phyloP scores from a whole-genome alignment of 345 rosid genomes.

The Eucalyptus microcorys region DNA sequence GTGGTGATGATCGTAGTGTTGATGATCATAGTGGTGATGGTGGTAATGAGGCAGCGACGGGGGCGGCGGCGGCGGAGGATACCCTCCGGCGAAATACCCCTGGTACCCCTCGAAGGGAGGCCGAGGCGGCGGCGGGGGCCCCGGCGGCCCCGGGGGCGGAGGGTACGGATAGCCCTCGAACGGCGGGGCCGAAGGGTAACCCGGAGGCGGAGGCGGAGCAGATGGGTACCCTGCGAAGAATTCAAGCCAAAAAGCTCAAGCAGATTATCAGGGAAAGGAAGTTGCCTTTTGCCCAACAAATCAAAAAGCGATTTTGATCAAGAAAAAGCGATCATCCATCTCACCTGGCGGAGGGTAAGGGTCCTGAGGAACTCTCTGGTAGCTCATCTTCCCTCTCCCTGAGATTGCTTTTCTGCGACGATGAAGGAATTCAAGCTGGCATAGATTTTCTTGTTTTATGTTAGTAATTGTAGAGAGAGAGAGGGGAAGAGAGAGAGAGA shows the following conservation, averaged over 20 bases:
- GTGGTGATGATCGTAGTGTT: conserved; percentile 34
- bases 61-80: conserved; percentile 34
- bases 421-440: not conserved
- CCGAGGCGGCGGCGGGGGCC: conserved; percentile 27
- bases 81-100: conserved; percentile 62
- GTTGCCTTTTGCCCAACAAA: not conserved
- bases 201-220: conserved; percentile 41
- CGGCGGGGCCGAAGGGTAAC: conserved; percentile 33
- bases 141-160: conserved; percentile 1
- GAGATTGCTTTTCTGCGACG: not conserved
- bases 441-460: not conserved
- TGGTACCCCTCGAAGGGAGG: conserved; percentile 61
- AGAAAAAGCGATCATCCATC: not conserved
- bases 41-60: conserved; percentile 34
- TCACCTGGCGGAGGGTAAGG: conserved; percentile 59
- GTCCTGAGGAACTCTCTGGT: conserved; percentile 41
- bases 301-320: not conserved
- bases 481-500: not conserved
- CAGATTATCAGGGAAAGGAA: not conserved
- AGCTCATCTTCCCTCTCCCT: conserved; percentile 27
- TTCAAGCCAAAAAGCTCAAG: not conserved
- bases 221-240: conserved; percentile 32
- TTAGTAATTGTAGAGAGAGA: not conserved
- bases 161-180: conserved; percentile 25
- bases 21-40: conserved; percentile 42